Conservation (phyloP, 2,329 filamentous ascomycete genomes). For the Trichoderma lentiforme region DNA sequence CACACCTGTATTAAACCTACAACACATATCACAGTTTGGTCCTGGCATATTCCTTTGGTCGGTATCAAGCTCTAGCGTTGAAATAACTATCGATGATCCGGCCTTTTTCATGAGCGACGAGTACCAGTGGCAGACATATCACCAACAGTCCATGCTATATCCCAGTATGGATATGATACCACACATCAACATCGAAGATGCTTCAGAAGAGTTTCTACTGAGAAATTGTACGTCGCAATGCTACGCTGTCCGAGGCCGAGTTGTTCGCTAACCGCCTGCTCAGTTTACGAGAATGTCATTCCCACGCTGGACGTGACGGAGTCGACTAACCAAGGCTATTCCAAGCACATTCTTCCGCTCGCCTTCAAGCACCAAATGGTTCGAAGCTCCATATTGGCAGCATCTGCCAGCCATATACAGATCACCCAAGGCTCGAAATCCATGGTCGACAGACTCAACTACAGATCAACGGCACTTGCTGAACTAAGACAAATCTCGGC, state of each 20-base stretch:
- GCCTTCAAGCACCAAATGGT: neutral
- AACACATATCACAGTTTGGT: constrained; percentile 4
- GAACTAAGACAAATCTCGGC: neutral
- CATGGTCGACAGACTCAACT: constrained; percentile 2
- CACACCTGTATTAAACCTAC: neutral
- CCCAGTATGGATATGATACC: neutral
- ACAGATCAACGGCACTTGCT: neutral
- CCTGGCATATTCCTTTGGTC: constrained; percentile 2
- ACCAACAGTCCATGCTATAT: neutral
- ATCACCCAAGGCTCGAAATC: neutral
- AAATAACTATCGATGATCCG: neutral
- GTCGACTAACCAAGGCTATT: neutral
- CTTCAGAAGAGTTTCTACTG: neutral
- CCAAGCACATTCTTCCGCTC: neutral
- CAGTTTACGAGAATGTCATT: constrained; percentile 3
- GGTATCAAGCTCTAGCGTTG: neutral
- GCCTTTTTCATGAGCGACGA: neutral
- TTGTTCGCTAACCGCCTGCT: neutral
- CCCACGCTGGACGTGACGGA: constrained; percentile 8
- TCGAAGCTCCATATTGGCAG: neutral
- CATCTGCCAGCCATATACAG: constrained; percentile 4
- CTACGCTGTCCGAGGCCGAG: too few relatives aligned
- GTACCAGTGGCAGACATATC: neutral
- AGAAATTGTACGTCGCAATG: neutral
- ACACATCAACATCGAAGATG: constrained; percentile 5